Base-by-base conservation (phyloP, 148 eudicot genomes). In the Diospyros lotus region DNA sequence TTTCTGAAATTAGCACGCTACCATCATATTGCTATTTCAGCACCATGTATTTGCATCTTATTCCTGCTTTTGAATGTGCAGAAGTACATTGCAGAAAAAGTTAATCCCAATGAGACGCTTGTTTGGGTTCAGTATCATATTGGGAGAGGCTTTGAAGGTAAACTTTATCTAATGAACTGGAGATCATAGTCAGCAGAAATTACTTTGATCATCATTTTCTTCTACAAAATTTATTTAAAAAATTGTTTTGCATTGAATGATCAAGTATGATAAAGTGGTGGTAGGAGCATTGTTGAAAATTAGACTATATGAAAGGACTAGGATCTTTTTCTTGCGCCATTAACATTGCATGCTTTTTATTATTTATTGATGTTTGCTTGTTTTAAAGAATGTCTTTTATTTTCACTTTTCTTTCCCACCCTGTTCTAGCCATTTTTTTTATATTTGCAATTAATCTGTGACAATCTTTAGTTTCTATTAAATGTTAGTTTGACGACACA, bases 61-160 rank as follows among this genome's bases (percentile, higher is more conserved):
- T 66, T 41, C 52, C 48, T 44, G 48, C 15, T 62, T 66, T 71
- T 15, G 13, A 28, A 38, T 77, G 11, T 66, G 42, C 88, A 94
- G 97, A 89, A 84, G 45, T 81, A 73, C 76, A 80, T 94, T 56
- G 93, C 75, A 75, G 91, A 87, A 77, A 88, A 87, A 79, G 56
- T 90, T 78, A 80, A 87, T 68, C 66, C 86, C 62, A 88, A 81
- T 68, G 93, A 86, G 86, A 78, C 43, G 81, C 75, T 75, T 82
- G 74, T 82, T 17, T 94, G 89, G 94, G 90, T 69, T 73, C 81
- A 76, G 62, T 76, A 73, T 72, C 90, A 88, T 66, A 76, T 94
- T 45, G 80, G 76, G 64, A 94, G 86, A 83, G 97, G 97, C 43
- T 86, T 89, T 76, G 80, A 78, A 14, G 97, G 98, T 91, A 77